Percentiles rank a stretch among this genome's conserved stretches.
Evolutionary conservation across 495 filamentous ascomycete species (phyloP).

Genomic region (Penicillium goetzii): DNA sequence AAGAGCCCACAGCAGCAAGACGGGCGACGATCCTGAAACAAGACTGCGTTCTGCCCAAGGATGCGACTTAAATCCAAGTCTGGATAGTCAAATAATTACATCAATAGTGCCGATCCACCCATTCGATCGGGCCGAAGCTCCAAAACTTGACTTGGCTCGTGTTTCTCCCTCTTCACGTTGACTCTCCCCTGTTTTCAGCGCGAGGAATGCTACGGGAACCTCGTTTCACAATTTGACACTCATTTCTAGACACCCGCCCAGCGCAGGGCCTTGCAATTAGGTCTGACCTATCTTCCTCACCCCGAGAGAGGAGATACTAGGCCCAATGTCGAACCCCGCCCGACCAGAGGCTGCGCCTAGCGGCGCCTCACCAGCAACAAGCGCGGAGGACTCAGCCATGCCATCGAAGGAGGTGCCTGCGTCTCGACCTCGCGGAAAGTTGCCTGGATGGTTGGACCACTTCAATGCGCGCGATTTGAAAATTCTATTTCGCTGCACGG

Average conservation of each 20-base stretch:
- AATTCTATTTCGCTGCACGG: slow-evolving; percentile 47
- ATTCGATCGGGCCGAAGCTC: background rate
- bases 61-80: background rate
- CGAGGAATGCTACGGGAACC: background rate
- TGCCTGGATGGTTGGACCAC: slow-evolving; percentile 47
- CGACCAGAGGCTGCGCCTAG: slow-evolving; percentile 15
- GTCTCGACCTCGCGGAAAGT: slow-evolving; percentile 22
- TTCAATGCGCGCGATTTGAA: slow-evolving; percentile 52
- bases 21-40: background rate
- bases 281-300: background rate
- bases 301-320: background rate
- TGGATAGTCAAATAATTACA: slow-evolving; percentile 16
- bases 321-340: slow-evolving; percentile 21
- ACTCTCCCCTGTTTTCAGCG: background rate
- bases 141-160: slow-evolving; percentile 18
- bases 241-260: background rate
- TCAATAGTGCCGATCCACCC: slow-evolving; percentile 26
- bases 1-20: background rate
- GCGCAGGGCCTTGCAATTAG: background rate
- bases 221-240: background rate
- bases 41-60: background rate
- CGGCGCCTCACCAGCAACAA: slow-evolving; percentile 15
- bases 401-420: slow-evolving; percentile 9
- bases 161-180: slow-evolving; percentile 2
- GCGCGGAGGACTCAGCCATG: slow-evolving; percentile 10